phyloP scores from a whole-genome alignment of 2,329 filamentous ascomycete species.

The Fusarium pseudonygamai region DNA sequence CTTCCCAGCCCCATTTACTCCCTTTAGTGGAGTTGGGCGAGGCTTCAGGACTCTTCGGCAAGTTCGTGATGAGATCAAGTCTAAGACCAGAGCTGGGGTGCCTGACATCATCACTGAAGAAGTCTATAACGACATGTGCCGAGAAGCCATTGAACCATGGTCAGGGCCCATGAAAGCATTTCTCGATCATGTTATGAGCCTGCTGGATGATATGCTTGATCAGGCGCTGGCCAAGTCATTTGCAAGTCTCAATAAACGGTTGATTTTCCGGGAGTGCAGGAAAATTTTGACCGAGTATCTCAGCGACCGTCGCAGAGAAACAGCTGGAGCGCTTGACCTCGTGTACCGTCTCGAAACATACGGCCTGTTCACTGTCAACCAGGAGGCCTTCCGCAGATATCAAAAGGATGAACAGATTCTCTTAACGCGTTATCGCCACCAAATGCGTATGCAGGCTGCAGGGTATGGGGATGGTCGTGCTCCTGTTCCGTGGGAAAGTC shows the following conservation, averaged over 20 bases:
- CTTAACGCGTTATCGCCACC: slow-evolving; percentile 59
- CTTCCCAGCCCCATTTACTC: slow-evolving; percentile 51
- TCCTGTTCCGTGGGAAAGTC: slow-evolving; percentile 53
- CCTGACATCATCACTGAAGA: slow-evolving; percentile 67
- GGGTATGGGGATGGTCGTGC: slow-evolving; percentile 44
- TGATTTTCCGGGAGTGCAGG: slow-evolving; percentile 60
- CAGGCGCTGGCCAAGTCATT: slow-evolving; percentile 59
- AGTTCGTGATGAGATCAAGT: slow-evolving; percentile 64
- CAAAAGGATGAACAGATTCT: slow-evolving; percentile 56
- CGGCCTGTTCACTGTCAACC: slow-evolving; percentile 67
- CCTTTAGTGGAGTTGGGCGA: slow-evolving; percentile 52
- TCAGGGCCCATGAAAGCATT: slow-evolving; percentile 60
- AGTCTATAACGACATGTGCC: slow-evolving; percentile 67
- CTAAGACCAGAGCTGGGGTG: slow-evolving; percentile 65
- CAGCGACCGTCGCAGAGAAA: slow-evolving; percentile 48
- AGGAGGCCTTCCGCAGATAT: slow-evolving; percentile 57
- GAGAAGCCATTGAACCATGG: slow-evolving; percentile 69
- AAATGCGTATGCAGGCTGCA: slow-evolving; percentile 57
- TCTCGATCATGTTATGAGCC: slow-evolving; percentile 56
- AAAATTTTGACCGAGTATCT: slow-evolving; percentile 58
- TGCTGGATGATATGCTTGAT: slow-evolving; percentile 59
- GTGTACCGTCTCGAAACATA: slow-evolving; percentile 63
- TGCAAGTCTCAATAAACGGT: slow-evolving; percentile 55
- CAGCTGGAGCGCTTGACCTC: slow-evolving; percentile 51
- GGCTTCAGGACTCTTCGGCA: slow-evolving; percentile 58